phyloP scores from a whole-genome alignment of 306 rosid genomes.

The Sicyos edulis region DNA sequence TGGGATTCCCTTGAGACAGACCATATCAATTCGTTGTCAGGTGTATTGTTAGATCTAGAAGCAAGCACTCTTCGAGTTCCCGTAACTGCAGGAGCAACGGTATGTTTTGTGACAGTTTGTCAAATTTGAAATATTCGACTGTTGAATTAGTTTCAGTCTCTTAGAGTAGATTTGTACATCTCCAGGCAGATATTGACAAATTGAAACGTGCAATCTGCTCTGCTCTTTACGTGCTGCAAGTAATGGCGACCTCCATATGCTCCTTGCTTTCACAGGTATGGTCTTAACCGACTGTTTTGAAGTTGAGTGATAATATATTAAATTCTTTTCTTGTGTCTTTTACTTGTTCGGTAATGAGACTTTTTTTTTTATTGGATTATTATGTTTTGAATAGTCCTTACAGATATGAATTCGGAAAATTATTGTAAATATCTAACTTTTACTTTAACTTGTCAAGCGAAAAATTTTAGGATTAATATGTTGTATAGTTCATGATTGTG shows the following conservation, averaged over 20 bases:
- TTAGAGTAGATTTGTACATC: slow-evolving; percentile 19
- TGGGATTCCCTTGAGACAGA: slow-evolving; percentile 79
- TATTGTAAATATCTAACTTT: too few species aligned
- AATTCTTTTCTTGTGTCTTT: background rate
- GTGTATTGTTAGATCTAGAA: slow-evolving; percentile 87
- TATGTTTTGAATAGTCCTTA: too few species aligned
- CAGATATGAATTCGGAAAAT: too few species aligned
- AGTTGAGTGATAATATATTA: background rate
- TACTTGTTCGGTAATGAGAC: background rate
- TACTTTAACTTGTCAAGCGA: too few species aligned
- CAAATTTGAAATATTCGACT: slow-evolving; percentile 22
- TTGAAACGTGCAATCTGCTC: slow-evolving; percentile 83
- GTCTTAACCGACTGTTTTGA: background rate
- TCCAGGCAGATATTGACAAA: slow-evolving; percentile 82
- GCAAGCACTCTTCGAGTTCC: slow-evolving; percentile 95
- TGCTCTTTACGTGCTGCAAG: slow-evolving; percentile 81
- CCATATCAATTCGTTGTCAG: slow-evolving; percentile 68
- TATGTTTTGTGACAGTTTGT: slow-evolving; percentile 30
- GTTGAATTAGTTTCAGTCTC: slow-evolving; percentile 20
- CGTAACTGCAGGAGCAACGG: slow-evolving; percentile 74
- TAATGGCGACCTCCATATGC: slow-evolving; percentile 77
- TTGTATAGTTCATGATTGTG: too few species aligned
- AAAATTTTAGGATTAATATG: too few species aligned
- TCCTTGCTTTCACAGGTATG: slow-evolving; percentile 72
- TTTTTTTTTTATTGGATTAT: too few species aligned